Evolutionary conservation across 192 early-diverging fungal genomes (phyloP).

Genomic region (Allomyces macrogynus): DNA sequence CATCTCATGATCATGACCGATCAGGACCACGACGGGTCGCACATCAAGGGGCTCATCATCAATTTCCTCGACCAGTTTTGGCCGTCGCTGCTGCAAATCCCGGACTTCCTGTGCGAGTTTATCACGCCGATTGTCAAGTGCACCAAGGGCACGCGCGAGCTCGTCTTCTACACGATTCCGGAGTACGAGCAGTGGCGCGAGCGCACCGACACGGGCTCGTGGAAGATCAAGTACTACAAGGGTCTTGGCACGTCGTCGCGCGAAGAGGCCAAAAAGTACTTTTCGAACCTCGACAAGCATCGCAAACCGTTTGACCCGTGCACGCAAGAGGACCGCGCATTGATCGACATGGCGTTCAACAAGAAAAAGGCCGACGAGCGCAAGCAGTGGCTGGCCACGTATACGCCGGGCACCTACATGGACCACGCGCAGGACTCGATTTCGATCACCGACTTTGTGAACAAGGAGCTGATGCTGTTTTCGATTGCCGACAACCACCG

Average conservation of each 20-base stretch:
- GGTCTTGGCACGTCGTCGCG: slow-evolving; percentile 79
- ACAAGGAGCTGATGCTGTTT: slow-evolving; percentile 83
- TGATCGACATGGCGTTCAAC: slow-evolving; percentile 94
- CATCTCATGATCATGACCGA: slow-evolving; percentile 97
- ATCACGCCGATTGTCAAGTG: slow-evolving; percentile 86
- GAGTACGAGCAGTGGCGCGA: slow-evolving; percentile 81
- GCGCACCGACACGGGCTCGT: slow-evolving; percentile 50
- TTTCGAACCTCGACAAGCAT: slow-evolving; percentile 57
- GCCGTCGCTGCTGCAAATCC: slow-evolving; percentile 70
- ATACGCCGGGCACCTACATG: slow-evolving; percentile 70
- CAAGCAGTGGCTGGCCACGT: slow-evolving; percentile 76
- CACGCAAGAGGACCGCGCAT: slow-evolving; percentile 33
- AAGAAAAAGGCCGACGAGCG: slow-evolving; percentile 85
- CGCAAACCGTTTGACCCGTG: slow-evolving; percentile 49
- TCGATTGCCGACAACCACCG: slow-evolving; percentile 85
- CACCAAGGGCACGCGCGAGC: slow-evolving; percentile 21
- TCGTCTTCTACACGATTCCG: slow-evolving; percentile 73
- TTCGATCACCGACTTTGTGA: slow-evolving; percentile 75
- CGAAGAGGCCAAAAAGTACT: slow-evolving; percentile 77
- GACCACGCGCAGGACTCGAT: slow-evolving; percentile 61
- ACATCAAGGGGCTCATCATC: slow-evolving; percentile 92
- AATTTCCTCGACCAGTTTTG: slow-evolving; percentile 91
- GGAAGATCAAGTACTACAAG: slow-evolving; percentile 91
- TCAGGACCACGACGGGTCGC: slow-evolving; percentile 92
- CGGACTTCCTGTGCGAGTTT: slow-evolving; percentile 83